These are phyloP conservation scores for Durusdinium trenchii DNA, from an alignment of 73 alveolate genomes.

Conservation along the genomic window DNA sequence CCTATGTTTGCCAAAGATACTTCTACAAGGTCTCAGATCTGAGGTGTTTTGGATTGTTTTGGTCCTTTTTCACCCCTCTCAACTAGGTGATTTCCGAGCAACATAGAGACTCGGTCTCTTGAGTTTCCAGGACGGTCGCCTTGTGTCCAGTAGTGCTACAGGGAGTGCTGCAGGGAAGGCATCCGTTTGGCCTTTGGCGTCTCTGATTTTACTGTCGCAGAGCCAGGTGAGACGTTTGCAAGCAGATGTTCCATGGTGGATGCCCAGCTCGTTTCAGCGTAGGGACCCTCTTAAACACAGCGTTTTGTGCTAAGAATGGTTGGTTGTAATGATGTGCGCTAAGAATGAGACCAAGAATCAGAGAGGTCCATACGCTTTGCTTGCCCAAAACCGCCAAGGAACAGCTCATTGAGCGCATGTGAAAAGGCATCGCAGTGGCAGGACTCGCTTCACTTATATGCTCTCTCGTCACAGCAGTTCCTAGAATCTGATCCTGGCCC, in stretches of 20 bases:
- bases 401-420: constrained; percentile 21
- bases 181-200: background rate
- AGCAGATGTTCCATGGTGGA: constrained; percentile 19
- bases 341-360: background rate
- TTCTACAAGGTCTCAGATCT: no score
- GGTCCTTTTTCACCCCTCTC: no score
- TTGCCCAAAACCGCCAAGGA: background rate
- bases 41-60: no score
- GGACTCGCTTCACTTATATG: background rate
- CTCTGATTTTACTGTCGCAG: background rate
- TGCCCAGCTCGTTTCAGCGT: background rate
- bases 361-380: background rate
- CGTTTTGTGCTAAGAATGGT: no score
- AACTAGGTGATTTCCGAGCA: no score
- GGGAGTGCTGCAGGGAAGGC: constrained; percentile 30
- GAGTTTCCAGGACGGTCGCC: no score
- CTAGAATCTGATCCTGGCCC: background rate
- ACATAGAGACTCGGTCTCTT: no score
- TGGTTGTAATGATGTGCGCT: no score
- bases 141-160: background rate
- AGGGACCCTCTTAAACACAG: no score
- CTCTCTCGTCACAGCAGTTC: background rate
- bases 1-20: no score
- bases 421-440: constrained; percentile 39
- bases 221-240: background rate